A percentile compares a stretch with the other conserved stretches of the same genome.
Conservation (phyloP, 768 basidiomycete species). For the Phlebiopsis flavidoalba region DNA sequence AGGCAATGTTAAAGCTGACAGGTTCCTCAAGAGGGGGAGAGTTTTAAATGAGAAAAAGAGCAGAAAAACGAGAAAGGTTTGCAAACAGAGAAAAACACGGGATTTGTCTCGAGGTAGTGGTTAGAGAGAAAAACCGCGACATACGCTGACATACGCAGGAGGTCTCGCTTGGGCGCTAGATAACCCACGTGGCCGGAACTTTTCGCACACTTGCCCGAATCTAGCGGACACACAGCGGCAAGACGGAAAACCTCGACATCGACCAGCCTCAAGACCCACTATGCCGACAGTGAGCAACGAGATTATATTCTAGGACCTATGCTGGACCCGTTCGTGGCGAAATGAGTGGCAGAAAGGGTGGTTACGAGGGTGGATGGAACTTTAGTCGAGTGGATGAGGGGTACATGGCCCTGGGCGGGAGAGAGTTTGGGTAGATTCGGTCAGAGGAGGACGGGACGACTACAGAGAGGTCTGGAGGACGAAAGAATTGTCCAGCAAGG, state of each 20-base stretch:
- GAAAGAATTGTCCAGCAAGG: not conserved
- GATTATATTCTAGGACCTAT: constrained; percentile 9
- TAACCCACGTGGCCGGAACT: not conserved
- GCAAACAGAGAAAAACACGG: too few species aligned
- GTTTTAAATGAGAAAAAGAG: too few species aligned
- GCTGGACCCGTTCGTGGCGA: constrained; percentile 2
- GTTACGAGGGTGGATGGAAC: constrained; percentile 10
- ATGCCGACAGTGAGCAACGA: constrained; percentile 24
- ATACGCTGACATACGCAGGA: too few species aligned
- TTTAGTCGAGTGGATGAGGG: constrained; percentile 18
- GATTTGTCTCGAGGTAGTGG: too few species aligned
- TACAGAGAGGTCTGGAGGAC: not conserved
- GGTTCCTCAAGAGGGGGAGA: too few species aligned
- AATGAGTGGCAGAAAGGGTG: constrained; percentile 1
- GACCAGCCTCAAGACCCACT: constrained; percentile 17
- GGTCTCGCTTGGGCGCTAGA: not conserved
- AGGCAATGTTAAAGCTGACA: too few species aligned
- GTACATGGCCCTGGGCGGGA: constrained; percentile 14
- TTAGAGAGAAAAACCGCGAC: too few species aligned
- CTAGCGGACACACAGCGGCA: constrained; percentile 3
- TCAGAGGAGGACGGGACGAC: not conserved
- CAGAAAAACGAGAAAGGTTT: too few species aligned
- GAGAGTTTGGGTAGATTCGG: constrained; percentile 14
- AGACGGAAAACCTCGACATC: constrained; percentile 12
- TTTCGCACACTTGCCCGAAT: constrained; percentile 3